Percentiles rank a stretch among this genome's conserved stretches.
phyloP scores from a whole-genome alignment of 768 basidiomycete genomes.

The Boletus sp. region DNA sequence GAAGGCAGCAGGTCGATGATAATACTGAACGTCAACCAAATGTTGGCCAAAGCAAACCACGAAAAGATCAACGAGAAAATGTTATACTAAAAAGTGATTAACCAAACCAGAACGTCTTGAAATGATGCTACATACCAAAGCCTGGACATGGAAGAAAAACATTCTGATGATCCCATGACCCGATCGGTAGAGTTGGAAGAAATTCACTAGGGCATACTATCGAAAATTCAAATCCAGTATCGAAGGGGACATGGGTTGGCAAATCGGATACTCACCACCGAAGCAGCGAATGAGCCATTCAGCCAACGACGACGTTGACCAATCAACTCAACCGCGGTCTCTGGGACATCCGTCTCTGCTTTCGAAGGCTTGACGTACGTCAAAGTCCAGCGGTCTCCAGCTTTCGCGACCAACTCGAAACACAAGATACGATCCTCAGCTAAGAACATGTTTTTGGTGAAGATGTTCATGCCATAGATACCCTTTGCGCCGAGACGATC shows the following conservation, averaged over 20 bases:
- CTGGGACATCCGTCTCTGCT: conserved; percentile 95
- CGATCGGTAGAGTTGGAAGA: conserved; percentile 83
- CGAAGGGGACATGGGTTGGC: background rate
- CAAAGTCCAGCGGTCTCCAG: conserved; percentile 81
- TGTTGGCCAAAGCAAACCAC: conserved; percentile 90
- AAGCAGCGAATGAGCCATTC: conserved; percentile 94
- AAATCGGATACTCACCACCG: conserved; percentile 55
- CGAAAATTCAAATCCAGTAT: conserved; percentile 1
- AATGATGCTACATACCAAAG: conserved; percentile 52
- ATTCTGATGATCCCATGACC: conserved; percentile 87
- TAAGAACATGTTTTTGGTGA: conserved; percentile 90
- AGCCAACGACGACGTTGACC: conserved; percentile 95
- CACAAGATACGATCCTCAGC: conserved; percentile 97
- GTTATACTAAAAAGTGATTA: conserved; percentile 59
- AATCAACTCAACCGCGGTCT: conserved; percentile 87
- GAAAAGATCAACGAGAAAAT: conserved; percentile 81
- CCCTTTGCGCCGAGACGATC: conserved; percentile 91
- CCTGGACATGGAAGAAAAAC: conserved; percentile 96
- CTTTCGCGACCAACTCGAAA: conserved; percentile 95
- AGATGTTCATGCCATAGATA: conserved; percentile 95
- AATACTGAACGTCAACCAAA: conserved; percentile 95
- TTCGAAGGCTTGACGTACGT: conserved; percentile 93
- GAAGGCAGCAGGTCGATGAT: conserved; percentile 83
- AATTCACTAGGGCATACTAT: conserved; percentile 90
- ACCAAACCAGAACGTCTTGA: background rate